Evolutionary conservation across 352 stramenopile genomes (phyloP).

Genomic region (Nothophytophthora sp.): DNA sequence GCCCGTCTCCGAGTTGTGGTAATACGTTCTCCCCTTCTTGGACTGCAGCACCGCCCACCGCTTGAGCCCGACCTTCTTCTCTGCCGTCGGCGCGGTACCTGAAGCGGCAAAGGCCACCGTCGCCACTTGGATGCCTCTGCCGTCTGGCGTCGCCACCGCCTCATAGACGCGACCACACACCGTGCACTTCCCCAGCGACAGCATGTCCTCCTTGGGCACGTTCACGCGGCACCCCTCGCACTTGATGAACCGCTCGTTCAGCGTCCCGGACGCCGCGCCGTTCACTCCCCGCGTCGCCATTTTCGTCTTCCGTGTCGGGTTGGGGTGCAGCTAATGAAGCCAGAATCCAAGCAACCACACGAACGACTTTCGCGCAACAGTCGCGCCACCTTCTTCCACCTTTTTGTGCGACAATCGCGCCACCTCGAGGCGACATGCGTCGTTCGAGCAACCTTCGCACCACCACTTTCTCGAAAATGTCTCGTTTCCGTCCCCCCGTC

Average conservation of each 20-base stretch:
- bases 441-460: slow-evolving; percentile 25
- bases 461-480: slow-evolving; percentile 6
- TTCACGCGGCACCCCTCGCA: slow-evolving; percentile 75
- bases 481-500: no score
- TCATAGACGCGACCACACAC: slow-evolving; percentile 53
- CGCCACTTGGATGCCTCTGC: slow-evolving; percentile 21
- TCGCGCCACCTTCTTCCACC: neutral
- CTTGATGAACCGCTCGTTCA: slow-evolving; percentile 85
- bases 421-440: no score
- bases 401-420: no score
- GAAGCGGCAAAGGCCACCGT: slow-evolving; percentile 41
- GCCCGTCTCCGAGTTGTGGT: slow-evolving; percentile 83
- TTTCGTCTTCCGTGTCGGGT: slow-evolving; percentile 2
- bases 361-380: neutral
- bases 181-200: slow-evolving; percentile 59
- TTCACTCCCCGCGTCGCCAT: slow-evolving; percentile 56
- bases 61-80: slow-evolving; percentile 35
- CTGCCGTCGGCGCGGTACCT: slow-evolving; percentile 1
- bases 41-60: slow-evolving; percentile 70
- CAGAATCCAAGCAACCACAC: slow-evolving; percentile 8
- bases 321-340: slow-evolving; percentile 3
- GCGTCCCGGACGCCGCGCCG: slow-evolving; percentile 48
- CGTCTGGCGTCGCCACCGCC: slow-evolving; percentile 24
- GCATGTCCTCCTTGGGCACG: slow-evolving; percentile 78
- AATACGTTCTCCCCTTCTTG: slow-evolving; percentile 70